Base-by-base conservation (phyloP, 371 early-diverging fungal genomes). In the Syncephalastrum racemosum region DNA sequence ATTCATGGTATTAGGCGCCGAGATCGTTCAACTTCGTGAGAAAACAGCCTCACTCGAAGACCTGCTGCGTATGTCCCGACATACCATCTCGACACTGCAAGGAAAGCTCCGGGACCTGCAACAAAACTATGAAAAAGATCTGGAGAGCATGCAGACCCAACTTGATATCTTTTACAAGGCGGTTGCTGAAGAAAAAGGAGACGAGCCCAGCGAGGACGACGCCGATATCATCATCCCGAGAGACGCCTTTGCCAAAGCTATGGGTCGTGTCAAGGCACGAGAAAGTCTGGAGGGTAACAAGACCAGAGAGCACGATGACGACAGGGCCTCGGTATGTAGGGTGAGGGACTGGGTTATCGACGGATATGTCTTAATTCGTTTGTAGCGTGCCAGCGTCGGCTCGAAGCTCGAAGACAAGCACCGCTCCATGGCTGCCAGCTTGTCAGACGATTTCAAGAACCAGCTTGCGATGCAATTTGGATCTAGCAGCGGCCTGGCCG, bases 31-130 rank as follows among this genome's bases (percentile, higher is more conserved):
- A 24, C 71, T 92, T 1, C 85, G 86, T 60, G 84, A 86, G 47
- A 89, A 90, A 65, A 86, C 90, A 4, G 75, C 77, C 41, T 90
- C 90, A 0, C 73, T 93, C 14, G 90, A 92, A 59, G 92, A 92
- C 54, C 65, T 91, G 4, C 62, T 93, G 14, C 77, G 88, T 12
- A 85, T 91, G 79, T 90, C 92, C 6, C 77, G 90, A 19, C 90
- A 90, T 43, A 92, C 90, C 2, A 87, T 92, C 16, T 83, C 87
- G 16, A 86, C 90, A 4, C 68, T 92, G 13, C 90, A 92, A 66
- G 71, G 74, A 23, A 87, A 90, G 60, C 68, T 90, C 45, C 71
- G 72, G 24, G 88, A 91, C 56, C 59, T 89, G 2, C 86, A 88
- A 45, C 68, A 68, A 14, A 82, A 87, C 58, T 87, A 87, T 42